Conservation (phyloP, 2,329 filamentous ascomycete species). For the Botrytis cinerea region DNA sequence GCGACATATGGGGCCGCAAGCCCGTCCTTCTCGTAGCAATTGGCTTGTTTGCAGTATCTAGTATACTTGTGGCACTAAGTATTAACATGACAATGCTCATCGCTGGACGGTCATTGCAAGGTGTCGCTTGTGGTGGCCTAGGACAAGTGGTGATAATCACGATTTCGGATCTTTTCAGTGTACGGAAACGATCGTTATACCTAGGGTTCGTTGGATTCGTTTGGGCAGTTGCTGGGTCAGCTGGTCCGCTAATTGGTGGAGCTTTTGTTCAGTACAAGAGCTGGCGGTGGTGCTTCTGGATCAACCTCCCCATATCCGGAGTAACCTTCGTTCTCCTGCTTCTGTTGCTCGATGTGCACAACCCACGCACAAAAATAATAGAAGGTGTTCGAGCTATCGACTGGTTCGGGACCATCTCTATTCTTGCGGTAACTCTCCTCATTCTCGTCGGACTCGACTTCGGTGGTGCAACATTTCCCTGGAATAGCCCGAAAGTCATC, state of each 20-base stretch:
- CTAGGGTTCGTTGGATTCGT: constrained; percentile 61
- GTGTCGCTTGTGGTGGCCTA: constrained; percentile 60
- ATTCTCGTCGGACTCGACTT: constrained; percentile 81
- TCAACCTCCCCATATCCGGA: constrained; percentile 49
- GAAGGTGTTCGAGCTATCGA: constrained; percentile 61
- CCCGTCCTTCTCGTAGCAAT: constrained; percentile 1
- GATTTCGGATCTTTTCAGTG: constrained; percentile 60
- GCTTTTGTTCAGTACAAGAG: constrained; percentile 58
- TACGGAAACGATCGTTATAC: constrained; percentile 58
- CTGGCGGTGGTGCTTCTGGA: constrained; percentile 63
- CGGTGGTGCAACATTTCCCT: constrained; percentile 69
- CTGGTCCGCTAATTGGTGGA: constrained; percentile 64
- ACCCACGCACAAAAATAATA: constrained; percentile 57
- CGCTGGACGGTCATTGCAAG: constrained; percentile 61
- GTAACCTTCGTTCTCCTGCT: constrained; percentile 54
- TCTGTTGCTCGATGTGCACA: constrained; percentile 65
- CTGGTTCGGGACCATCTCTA: constrained; percentile 58
- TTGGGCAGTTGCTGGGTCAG: constrained; percentile 61
- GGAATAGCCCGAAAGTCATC: constrained; percentile 73
- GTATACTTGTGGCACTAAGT: constrained; percentile 58
- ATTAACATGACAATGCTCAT: constrained; percentile 63
- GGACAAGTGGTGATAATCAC: not conserved
- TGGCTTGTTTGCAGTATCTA: constrained; percentile 27
- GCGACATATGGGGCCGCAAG: constrained; percentile 14
- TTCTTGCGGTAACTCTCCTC: constrained; percentile 79